A percentile compares a stretch with the other conserved stretches of the same genome.
Conservation (phyloP, 2,329 filamentous ascomycete genomes). For the Xylaria sp. region DNA sequence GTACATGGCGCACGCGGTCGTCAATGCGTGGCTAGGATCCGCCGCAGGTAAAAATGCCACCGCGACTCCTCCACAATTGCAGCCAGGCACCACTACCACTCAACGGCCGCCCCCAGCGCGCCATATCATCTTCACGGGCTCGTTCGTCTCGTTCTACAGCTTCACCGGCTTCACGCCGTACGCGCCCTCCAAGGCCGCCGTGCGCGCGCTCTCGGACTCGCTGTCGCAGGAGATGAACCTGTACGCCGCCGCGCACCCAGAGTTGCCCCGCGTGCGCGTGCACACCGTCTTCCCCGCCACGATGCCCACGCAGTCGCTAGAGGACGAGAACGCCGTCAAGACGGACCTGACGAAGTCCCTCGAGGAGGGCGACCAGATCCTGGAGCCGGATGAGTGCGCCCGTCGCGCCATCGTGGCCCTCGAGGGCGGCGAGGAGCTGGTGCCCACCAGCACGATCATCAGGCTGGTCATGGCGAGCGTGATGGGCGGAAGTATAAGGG, state of each 20-base stretch:
- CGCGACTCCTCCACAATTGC: neutral
- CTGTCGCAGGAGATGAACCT: slow-evolving; percentile 68
- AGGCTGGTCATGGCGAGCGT: slow-evolving; percentile 64
- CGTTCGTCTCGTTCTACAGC: slow-evolving; percentile 69
- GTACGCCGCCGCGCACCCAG: slow-evolving; percentile 47
- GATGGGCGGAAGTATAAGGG: slow-evolving; percentile 49
- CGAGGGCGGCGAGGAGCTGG: slow-evolving; percentile 71
- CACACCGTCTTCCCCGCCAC: slow-evolving; percentile 74
- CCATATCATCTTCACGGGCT: slow-evolving; percentile 76
- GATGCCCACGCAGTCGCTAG: slow-evolving; percentile 68
- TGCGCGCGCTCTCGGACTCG: slow-evolving; percentile 72
- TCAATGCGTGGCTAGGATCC: slow-evolving; percentile 47
- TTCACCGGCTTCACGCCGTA: slow-evolving; percentile 74
- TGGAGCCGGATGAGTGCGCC: slow-evolving; percentile 69
- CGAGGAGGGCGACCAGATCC: slow-evolving; percentile 52
- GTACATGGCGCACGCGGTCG: slow-evolving; percentile 53
- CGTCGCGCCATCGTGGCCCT: slow-evolving; percentile 66
- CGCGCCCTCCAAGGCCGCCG: slow-evolving; percentile 72
- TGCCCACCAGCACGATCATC: slow-evolving; percentile 69
- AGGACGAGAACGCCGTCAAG: slow-evolving; percentile 53
- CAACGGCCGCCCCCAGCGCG: no score
- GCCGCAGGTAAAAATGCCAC: neutral
- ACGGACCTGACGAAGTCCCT: slow-evolving; percentile 53
- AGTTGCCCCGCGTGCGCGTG: slow-evolving; percentile 59
- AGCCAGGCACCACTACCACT: no score